Evolutionary conservation across 345 rosid species (phyloP), one percentile per base, ranked within the genome.

Genomic region (Gossypium thurberi): DNA sequence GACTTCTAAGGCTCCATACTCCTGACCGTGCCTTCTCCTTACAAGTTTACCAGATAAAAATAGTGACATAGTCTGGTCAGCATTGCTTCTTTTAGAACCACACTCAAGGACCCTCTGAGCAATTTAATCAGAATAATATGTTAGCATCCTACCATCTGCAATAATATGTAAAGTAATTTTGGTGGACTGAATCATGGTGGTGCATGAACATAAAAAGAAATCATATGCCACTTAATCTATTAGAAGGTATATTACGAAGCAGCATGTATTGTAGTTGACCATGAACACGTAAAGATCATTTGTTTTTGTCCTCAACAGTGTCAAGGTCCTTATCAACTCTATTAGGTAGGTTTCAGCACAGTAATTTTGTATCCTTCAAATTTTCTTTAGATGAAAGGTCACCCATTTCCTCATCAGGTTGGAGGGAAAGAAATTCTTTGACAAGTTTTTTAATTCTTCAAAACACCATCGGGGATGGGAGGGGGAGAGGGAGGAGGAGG

Each of bases 91-190:
- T 78, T 82, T 89, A 0, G 89, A 82, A 64, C 98, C 98, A 64
- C 96, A 95, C 79, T 95, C 99, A 69, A 95, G 83, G 6, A 91
- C 86, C 76, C 86, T 90, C 99, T 94, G 84, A 51, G 65, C 78
- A 80, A 76, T 78, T 83, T 56, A 53, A 73, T 15, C 73, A 82
- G 59, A 82, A 40, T 17, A 68, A 72, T 10, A 69, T 67, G 63
- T 72, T 26, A 72, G 75, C 17, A 61, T 72, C 47, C n/a, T 2
- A 2, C 13, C 67, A 72, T 58, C 17, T 43, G 51, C 64, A 71
- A 53, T 15, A 15, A 55, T 67, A 4, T 23, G 4, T 50, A 15
- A 15, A 50, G 20, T 50, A 50, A 3, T 47, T 56, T 47, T 12
- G n/a, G 53, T 47, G n/a, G 55, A 46, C 55, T 13, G 13, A 23